Base-by-base conservation (phyloP, 1,284 basidiomycete species). In the Takashimella koratensis region DNA sequence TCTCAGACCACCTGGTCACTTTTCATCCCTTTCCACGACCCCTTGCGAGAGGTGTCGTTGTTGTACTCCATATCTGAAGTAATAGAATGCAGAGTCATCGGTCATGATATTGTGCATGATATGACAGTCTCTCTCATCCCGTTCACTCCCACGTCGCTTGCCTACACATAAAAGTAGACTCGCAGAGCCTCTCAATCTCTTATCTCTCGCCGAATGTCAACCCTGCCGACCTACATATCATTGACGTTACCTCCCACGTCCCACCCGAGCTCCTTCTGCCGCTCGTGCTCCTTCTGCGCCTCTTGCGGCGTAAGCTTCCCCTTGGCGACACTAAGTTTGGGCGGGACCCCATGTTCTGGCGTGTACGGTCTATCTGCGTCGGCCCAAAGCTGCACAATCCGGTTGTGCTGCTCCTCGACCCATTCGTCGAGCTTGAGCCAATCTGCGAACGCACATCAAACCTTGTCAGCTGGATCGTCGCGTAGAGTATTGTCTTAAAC, bases 401-500 rank as follows among this genome's bases (percentile, higher is more conserved):
- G 57, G 3, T 56, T 41, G 39, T 67, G 66, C 58, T 74, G 68
- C 43, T 74, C 61, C 16, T 42, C 10, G 0, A 76, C 65, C 76
- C 75, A 76, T 36, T 71, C 68, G 60, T 75, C 70, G 21, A 64
- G 51, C 57, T 77, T 77, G 42, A 65, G 55, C 74, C 74, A 76
- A 52, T 76, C 74, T 76, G 30, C 8, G 10, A 8, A 36, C 8
- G 30, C n/a, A n/a, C n/a, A n/a, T n/a, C n/a, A n/a, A n/a, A n/a
- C n/a, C n/a, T n/a, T n/a, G n/a, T n/a, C n/a, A n/a, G n/a, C n/a
- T n/a, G 19, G 44, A 16, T 8, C 16, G 19, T 2, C 19, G 41
- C 8, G 30, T 36, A 36, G 16, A 36, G 30, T 36, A 36, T 36
- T 36, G 16, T 8, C 30, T 36, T 16, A 16, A 36, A 8, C 30